A percentile compares a stretch with the other conserved stretches of the same genome.
phyloP scores from a whole-genome alignment of 1,139 yeast species.

The Arxiozyma bovina region DNA sequence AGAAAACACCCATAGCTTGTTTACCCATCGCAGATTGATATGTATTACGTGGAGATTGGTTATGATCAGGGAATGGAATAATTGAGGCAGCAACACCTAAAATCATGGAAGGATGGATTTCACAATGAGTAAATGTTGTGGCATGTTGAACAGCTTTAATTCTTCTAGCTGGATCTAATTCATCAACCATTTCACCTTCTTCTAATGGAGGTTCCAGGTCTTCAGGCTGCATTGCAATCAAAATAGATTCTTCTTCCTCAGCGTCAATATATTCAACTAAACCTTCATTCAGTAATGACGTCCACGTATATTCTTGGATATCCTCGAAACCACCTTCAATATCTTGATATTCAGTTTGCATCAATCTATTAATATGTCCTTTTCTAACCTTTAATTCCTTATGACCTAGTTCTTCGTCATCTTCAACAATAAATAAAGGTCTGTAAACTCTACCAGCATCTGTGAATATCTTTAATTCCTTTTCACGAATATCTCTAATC shows the following conservation, averaged over 20 bases:
- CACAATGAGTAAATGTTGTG: slow-evolving; percentile 96
- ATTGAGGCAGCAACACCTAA: slow-evolving; percentile 97
- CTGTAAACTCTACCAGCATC: slow-evolving; percentile 98
- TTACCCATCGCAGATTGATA: slow-evolving; percentile 99
- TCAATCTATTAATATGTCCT: slow-evolving; percentile 66
- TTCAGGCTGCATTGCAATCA: slow-evolving; percentile 99
- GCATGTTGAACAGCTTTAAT: slow-evolving; percentile 65
- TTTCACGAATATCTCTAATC: slow-evolving; percentile 92
- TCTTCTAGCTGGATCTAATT: slow-evolving; percentile 56
- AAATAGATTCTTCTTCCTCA: slow-evolving; percentile 93
- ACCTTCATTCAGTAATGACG: slow-evolving; percentile 74
- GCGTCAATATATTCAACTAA: slow-evolving; percentile 92
- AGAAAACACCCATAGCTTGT: slow-evolving; percentile 99
- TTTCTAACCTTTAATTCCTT: slow-evolving; percentile 75
- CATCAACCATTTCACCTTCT: slow-evolving; percentile 36
- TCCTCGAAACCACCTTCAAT: slow-evolving; percentile 48
- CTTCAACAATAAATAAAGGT: slow-evolving; percentile 86
- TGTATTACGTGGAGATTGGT: slow-evolving; percentile 98
- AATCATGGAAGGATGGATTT: slow-evolving; percentile 97
- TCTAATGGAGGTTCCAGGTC: slow-evolving; percentile 68
- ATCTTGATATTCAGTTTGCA: slow-evolving; percentile 54
- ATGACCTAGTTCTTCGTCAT: slow-evolving; percentile 63
- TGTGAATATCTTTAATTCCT: slow-evolving; percentile 89
- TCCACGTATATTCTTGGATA: slow-evolving; percentile 66
- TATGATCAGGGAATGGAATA: slow-evolving; percentile 99